phyloP scores from a whole-genome alignment of 164 flowering plant genomes.

The Aristolochia contorta region DNA sequence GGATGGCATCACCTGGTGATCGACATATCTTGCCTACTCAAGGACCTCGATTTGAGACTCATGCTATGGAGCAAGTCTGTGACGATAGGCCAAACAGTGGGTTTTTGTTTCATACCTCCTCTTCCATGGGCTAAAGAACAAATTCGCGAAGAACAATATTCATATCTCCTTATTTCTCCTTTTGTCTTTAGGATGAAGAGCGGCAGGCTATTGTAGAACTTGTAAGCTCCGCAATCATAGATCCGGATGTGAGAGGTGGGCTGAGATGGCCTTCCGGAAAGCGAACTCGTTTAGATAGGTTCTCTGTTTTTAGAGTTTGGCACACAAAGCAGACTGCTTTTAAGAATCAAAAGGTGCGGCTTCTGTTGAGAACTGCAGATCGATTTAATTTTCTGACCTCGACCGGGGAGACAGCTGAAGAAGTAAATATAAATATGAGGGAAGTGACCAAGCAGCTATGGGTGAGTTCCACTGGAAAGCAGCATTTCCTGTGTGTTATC shows the following conservation, averaged over 20 bases:
- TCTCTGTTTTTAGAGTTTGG: conserved; percentile 34
- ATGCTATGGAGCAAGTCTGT: conserved; percentile 34
- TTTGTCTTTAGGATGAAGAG: conserved; percentile 32
- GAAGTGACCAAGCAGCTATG: conserved; percentile 15
- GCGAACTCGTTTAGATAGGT: conserved; percentile 30
- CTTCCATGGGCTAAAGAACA: too few species aligned
- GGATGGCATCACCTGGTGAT: conserved; percentile 39
- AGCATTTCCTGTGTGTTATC: too few species aligned
- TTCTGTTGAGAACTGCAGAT: conserved; percentile 40
- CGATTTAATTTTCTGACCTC: conserved; percentile 38
- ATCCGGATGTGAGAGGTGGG: conserved; percentile 41
- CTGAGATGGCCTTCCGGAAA: conserved; percentile 57
- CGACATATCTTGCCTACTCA: conserved; percentile 44
- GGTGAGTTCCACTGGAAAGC: conserved; percentile 17
- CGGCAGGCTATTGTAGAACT: conserved; percentile 21
- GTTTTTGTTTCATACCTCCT: conserved; percentile 10
- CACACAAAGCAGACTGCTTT: conserved; percentile 30
- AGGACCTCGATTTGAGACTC: conserved; percentile 48
- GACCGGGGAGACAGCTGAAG: conserved; percentile 33
- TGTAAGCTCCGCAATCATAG: conserved; percentile 36
- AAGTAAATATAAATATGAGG: conserved; percentile 33
- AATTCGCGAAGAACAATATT: background rate
- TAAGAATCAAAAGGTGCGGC: conserved; percentile 20
- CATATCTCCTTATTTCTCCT: background rate
- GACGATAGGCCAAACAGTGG: conserved; percentile 20